Percentiles rank a stretch among this genome's conserved stretches.
phyloP scores from a whole-genome alignment of 352 stramenopile species.

The Pythium insidiosum region DNA sequence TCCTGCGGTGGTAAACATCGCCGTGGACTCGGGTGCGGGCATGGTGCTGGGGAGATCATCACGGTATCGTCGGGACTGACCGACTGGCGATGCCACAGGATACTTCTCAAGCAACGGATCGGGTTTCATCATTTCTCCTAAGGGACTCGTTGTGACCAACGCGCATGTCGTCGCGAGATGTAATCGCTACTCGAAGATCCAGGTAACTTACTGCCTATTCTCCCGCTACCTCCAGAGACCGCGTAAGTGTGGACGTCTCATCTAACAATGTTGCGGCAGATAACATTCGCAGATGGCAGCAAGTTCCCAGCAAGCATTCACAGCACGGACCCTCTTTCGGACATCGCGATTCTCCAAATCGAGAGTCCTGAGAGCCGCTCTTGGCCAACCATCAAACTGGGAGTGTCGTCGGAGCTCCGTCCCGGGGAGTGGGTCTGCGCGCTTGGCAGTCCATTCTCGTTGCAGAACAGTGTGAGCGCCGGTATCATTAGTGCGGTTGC shows the following conservation, averaged over 20 bases:
- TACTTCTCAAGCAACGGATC: constrained; percentile 80
- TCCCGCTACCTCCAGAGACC: too few species aligned
- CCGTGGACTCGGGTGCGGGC: constrained; percentile 44
- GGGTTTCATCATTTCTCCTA: constrained; percentile 87
- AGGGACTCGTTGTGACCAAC: constrained; percentile 90
- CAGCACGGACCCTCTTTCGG: constrained; percentile 80
- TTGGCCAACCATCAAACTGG: constrained; percentile 68
- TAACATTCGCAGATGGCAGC: constrained; percentile 81
- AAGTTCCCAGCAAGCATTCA: constrained; percentile 74
- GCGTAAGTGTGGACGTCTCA: too few species aligned
- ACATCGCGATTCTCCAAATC: constrained; percentile 89
- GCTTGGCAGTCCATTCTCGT: constrained; percentile 85
- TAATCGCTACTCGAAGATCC: constrained; percentile 77
- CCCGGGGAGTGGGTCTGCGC: constrained; percentile 90
- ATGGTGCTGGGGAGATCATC: background rate
- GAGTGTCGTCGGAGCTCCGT: constrained; percentile 67
- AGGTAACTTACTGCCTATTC: constrained; percentile 27
- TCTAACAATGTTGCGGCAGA: constrained; percentile 18
- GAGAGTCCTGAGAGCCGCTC: constrained; percentile 37
- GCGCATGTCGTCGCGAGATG: constrained; percentile 85
- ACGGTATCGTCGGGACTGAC: background rate
- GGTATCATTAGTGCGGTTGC: constrained; percentile 90
- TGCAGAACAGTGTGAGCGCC: constrained; percentile 89
- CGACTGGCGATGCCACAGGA: constrained; percentile 13
- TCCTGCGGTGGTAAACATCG: constrained; percentile 87